Conservation (phyloP, 2,329 filamentous ascomycete genomes). For the Cadophora malorum region DNA sequence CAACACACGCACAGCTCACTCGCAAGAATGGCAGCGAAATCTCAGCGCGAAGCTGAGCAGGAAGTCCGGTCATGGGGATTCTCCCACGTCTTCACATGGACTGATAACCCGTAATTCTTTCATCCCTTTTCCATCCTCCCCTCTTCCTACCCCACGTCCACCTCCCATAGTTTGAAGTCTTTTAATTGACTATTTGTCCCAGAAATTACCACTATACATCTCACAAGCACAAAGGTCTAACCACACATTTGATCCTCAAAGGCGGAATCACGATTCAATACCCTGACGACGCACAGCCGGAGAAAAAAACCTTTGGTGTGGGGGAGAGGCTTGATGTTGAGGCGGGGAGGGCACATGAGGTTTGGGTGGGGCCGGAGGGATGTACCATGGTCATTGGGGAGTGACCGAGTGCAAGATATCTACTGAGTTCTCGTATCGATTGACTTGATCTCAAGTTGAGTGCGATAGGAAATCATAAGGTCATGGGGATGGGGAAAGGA, state of each 20-base stretch:
- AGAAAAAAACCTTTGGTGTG: slow-evolving; percentile 63
- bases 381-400: slow-evolving; percentile 74
- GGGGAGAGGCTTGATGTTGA: slow-evolving; percentile 72
- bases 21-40: slow-evolving; percentile 43
- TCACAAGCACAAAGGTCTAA: slow-evolving; percentile 68
- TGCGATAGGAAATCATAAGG: no score
- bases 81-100: slow-evolving; percentile 73
- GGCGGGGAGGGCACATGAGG: slow-evolving; percentile 68
- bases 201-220: slow-evolving; percentile 73
- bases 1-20: neutral
- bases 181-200: slow-evolving; percentile 30
- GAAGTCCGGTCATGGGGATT: slow-evolving; percentile 76
- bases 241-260: slow-evolving; percentile 71
- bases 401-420: slow-evolving; percentile 41
- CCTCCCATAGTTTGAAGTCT: neutral
- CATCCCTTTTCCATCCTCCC: no score
- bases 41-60: slow-evolving; percentile 58
- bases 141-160: no score
- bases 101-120: slow-evolving; percentile 68
- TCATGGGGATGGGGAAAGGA: neutral
- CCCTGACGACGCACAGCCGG: slow-evolving; percentile 60
- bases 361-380: slow-evolving; percentile 70
- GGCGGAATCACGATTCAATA: slow-evolving; percentile 72
- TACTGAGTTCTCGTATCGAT: no score
- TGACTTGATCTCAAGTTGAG: no score